A percentile compares a stretch with the other conserved stretches of the same genome.
Evolutionary conservation across 495 filamentous ascomycete species (phyloP).

Genomic region (Monascus purpureus): DNA sequence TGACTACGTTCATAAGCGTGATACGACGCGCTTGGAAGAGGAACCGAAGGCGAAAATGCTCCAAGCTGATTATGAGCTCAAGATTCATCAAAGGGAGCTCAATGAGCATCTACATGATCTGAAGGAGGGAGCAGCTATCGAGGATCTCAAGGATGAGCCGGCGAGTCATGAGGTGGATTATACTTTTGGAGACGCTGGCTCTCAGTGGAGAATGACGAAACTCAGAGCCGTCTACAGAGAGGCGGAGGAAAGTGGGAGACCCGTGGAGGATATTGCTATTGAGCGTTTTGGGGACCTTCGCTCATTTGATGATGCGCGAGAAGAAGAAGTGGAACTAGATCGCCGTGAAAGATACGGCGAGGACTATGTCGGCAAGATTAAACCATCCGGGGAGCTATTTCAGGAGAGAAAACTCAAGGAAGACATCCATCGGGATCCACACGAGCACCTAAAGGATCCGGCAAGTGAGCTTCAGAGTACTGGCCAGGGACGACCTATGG

Average conservation of each 20-base stretch:
- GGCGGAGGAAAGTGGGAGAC: conserved; percentile 54
- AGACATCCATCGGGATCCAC: conserved; percentile 22
- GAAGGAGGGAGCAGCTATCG: conserved; percentile 37
- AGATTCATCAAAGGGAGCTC: conserved; percentile 68
- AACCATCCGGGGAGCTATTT: conserved; percentile 78
- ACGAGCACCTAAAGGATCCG: conserved; percentile 18
- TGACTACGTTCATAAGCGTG: conserved; percentile 65
- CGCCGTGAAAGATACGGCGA: conserved; percentile 71
- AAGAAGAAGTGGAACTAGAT: conserved; percentile 89
- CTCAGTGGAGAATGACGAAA: conserved; percentile 91
- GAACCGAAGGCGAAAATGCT: conserved; percentile 33
- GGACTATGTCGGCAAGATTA: conserved; percentile 75
- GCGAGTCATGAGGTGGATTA: conserved; percentile 59
- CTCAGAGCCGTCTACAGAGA: conserved; percentile 73
- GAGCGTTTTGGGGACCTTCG: conserved; percentile 71
- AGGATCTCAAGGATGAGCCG: conserved; percentile 36
- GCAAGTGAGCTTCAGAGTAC: conserved; percentile 30
- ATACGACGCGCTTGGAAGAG: conserved; percentile 25
- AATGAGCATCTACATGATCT: conserved; percentile 59
- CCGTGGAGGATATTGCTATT: conserved; percentile 67
- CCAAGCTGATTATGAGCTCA: conserved; percentile 55
- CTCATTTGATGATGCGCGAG: conserved; percentile 83
- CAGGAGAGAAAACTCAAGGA: conserved; percentile 52
- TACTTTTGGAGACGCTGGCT: conserved; percentile 78
- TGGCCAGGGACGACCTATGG: conserved; percentile 28